These are phyloP conservation scores for Tarenaya hassleriana DNA, from an alignment of 345 rosid species.

Conservation along the genomic window DNA sequence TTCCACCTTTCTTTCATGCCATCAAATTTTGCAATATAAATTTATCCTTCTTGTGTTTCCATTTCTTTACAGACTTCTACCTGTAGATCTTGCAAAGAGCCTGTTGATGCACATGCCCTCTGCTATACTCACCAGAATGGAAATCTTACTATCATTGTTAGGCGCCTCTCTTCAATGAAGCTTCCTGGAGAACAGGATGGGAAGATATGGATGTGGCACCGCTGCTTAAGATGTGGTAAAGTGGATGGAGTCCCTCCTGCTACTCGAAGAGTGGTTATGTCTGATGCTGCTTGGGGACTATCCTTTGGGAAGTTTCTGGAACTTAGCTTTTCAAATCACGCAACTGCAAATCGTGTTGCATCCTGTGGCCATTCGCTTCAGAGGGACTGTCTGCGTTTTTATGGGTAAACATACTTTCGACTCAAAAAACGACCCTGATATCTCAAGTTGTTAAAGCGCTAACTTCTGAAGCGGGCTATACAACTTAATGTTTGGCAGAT, in stretches of 20 bases:
- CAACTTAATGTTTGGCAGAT: constrained; percentile 39
- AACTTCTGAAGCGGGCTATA: not conserved
- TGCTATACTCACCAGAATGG: constrained; percentile 97
- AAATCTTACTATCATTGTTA: constrained; percentile 87
- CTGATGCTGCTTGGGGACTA: constrained; percentile 99
- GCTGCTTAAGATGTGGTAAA: constrained; percentile 84
- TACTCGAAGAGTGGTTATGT: constrained; percentile 92
- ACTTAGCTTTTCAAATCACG: constrained; percentile 93
- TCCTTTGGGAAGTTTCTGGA: constrained; percentile 98
- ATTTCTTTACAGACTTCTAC: constrained; percentile 40
- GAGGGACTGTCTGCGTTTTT: constrained; percentile 93
- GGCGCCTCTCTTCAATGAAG: constrained; percentile 53
- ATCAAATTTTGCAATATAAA: constrained; percentile 3
- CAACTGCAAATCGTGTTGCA: constrained; percentile 97
- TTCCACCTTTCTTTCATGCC: not conserved
- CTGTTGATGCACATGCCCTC: constrained; percentile 78
- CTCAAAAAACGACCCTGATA: constrained; percentile 1
- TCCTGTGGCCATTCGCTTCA: constrained; percentile 98
- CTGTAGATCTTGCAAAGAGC: constrained; percentile 72
- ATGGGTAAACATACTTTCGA: constrained; percentile 51
- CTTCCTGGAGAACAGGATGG: constrained; percentile 92
- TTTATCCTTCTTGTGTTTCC: not conserved
- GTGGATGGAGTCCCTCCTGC: constrained; percentile 92
- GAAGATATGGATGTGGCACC: constrained; percentile 99
- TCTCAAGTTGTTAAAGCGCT: constrained; percentile 6